Conservation (phyloP, 1,284 basidiomycete species). For the Violaceomyces palustris region DNA sequence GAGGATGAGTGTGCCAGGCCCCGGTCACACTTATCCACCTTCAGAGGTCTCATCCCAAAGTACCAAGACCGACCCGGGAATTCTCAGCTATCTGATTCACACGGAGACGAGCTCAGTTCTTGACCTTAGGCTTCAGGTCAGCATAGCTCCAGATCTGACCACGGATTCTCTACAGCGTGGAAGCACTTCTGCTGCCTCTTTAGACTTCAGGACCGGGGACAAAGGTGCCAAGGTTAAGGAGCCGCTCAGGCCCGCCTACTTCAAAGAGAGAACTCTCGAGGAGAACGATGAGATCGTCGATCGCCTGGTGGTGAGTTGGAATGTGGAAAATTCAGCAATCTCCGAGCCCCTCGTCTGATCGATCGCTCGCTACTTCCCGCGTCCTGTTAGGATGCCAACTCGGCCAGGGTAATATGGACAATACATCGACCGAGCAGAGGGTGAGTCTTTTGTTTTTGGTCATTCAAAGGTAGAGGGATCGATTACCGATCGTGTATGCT, state of each 20-base stretch:
- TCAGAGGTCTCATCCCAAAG: too few species aligned
- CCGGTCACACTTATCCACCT: too few species aligned
- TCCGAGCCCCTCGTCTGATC: too few species aligned
- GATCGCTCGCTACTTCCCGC: too few species aligned
- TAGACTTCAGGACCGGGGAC: neutral
- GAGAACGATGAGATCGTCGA: conserved; percentile 42
- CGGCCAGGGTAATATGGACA: conserved; percentile 28
- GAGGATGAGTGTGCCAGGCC: too few species aligned
- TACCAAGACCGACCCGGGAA: too few species aligned
- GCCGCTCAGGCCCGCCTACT: conserved; percentile 22
- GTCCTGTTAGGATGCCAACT: conserved; percentile 23
- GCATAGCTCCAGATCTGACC: neutral
- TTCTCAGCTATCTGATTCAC: conserved; percentile 16
- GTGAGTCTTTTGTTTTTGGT: neutral
- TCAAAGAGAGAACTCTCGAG: conserved; percentile 24
- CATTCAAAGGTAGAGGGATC: neutral
- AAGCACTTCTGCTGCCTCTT: neutral
- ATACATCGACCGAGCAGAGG: conserved; percentile 37
- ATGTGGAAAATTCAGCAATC: too few species aligned
- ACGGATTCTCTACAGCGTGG: conserved; percentile 1
- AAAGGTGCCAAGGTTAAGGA: conserved; percentile 6
- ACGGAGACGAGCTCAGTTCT: conserved; percentile 12
- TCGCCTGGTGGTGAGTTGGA: conserved; percentile 21
- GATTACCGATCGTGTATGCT: too few species aligned
- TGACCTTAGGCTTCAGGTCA: conserved; percentile 25